These are phyloP conservation scores for Flammula alnicola DNA, from an alignment of 1,284 basidiomycete genomes.

Conservation along the genomic window DNA sequence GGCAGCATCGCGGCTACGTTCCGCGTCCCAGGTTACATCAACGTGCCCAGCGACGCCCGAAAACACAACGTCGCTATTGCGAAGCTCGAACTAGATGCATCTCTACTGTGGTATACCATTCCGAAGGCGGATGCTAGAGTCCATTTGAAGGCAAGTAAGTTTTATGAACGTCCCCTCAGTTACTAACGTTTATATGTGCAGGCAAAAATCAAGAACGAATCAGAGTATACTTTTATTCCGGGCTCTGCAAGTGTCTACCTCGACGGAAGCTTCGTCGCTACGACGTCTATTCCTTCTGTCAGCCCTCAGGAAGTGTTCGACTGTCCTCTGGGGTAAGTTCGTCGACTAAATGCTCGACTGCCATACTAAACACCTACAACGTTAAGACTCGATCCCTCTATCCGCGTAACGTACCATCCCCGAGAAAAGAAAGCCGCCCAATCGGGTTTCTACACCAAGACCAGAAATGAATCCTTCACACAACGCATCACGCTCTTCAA, in stretches of 20 bases:
- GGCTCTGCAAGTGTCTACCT: no score
- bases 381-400: conserved; percentile 34
- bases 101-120: conserved; percentile 7
- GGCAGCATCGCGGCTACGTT: conserved; percentile 6
- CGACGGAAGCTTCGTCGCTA: no score
- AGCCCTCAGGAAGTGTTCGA: no score
- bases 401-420: conserved; percentile 37
- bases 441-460: conserved; percentile 34
- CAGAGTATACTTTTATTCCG: no score
- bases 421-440: conserved; percentile 28
- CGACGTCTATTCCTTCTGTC: no score
- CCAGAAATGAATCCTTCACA: conserved; percentile 27
- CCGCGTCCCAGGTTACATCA: conserved; percentile 6
- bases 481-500: conserved; percentile 38
- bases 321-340: no score
- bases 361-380: no score
- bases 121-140: background rate
- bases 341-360: no score
- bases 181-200: no score
- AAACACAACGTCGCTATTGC: conserved; percentile 10
- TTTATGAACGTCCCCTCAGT: no score
- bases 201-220: no score
- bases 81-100: background rate
- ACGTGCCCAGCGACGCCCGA: conserved; percentile 5
- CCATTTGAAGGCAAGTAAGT: conserved; percentile 9